These are phyloP conservation scores for Inonotus hispidus DNA, from an alignment of 1,284 basidiomycete genomes.

Conservation along the genomic window DNA sequence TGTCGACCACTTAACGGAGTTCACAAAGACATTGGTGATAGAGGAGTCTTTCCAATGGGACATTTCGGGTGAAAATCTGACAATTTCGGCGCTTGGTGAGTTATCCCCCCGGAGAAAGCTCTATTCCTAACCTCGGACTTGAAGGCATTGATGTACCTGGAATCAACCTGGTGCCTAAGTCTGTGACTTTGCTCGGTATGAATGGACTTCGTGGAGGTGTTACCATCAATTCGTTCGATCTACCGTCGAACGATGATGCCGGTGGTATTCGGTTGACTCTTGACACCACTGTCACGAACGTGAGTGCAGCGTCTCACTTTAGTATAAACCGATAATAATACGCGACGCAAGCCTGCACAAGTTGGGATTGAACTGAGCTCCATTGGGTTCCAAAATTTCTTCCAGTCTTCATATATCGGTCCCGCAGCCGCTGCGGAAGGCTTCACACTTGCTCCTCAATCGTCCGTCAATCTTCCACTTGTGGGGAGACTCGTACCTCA, in stretches of 20 bases:
- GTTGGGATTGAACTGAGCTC: conserved; percentile 65
- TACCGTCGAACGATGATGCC: conserved; percentile 66
- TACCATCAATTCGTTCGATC: conserved; percentile 63
- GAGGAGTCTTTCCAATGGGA: conserved; percentile 70
- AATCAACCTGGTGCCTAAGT: conserved; percentile 51
- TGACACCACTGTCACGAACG: conserved; percentile 57
- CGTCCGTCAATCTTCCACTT: conserved; percentile 51
- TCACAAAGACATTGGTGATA: conserved; percentile 63
- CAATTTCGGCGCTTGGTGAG: conserved; percentile 52
- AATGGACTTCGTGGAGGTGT: conserved; percentile 65
- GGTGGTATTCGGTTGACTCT: conserved; percentile 74
- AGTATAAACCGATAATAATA: background rate
- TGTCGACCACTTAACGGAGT: conserved; percentile 55
- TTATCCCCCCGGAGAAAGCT: background rate
- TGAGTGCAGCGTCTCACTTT: conserved; percentile 27
- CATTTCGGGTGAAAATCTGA: conserved; percentile 64
- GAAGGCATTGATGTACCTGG: conserved; percentile 53
- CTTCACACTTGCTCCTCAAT: conserved; percentile 53
- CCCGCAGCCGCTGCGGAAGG: conserved; percentile 45
- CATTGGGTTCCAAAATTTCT: conserved; percentile 58
- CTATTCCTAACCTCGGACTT: background rate
- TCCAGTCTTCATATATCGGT: conserved; percentile 52
- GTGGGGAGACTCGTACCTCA: conserved; percentile 66
- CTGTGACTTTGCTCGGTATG: conserved; percentile 67
- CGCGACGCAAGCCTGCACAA: conserved; percentile 55